Percentiles rank a stretch among this genome's conserved stretches.
Conservation (phyloP, 805 yeast species). For the Nakazawaea laoshanensis region DNA sequence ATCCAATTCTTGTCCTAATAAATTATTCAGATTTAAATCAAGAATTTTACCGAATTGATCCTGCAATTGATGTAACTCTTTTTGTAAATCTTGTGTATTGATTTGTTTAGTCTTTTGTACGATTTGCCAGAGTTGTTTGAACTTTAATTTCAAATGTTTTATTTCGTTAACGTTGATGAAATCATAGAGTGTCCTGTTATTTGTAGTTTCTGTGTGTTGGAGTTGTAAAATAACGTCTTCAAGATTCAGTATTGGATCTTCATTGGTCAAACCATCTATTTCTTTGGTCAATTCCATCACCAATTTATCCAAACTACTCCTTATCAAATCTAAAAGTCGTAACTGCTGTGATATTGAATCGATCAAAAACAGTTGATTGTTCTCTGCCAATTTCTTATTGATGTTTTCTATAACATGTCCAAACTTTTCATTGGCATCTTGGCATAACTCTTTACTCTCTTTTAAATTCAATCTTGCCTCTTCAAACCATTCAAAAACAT, state of each 20-base stretch:
- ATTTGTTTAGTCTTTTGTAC: conserved; percentile 27
- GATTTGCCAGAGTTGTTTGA: conserved; percentile 17
- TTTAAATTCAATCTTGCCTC: conserved; percentile 6
- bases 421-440: background rate
- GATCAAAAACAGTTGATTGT: conserved; percentile 5
- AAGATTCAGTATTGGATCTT: conserved; percentile 23
- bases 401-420: background rate
- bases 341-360: conserved; percentile 41
- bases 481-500: conserved; percentile 4
- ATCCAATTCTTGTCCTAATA: conserved; percentile 16
- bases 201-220: conserved; percentile 20
- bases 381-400: conserved; percentile 1
- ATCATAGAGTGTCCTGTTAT: conserved; percentile 26
- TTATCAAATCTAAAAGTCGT: conserved; percentile 25
- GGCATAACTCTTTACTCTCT: conserved; percentile 4
- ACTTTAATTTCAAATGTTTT: conserved; percentile 20
- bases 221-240: conserved; percentile 23
- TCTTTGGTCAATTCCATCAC: conserved; percentile 19
- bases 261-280: conserved; percentile 16
- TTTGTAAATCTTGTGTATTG: conserved; percentile 16
- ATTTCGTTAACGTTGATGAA: conserved; percentile 36
- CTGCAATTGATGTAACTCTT: conserved; percentile 2
- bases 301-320: conserved; percentile 21
- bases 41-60: conserved; percentile 9
- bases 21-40: conserved; percentile 15